Conservation (phyloP, 1,284 basidiomycete genomes). For the Boletellus deceptivus region DNA sequence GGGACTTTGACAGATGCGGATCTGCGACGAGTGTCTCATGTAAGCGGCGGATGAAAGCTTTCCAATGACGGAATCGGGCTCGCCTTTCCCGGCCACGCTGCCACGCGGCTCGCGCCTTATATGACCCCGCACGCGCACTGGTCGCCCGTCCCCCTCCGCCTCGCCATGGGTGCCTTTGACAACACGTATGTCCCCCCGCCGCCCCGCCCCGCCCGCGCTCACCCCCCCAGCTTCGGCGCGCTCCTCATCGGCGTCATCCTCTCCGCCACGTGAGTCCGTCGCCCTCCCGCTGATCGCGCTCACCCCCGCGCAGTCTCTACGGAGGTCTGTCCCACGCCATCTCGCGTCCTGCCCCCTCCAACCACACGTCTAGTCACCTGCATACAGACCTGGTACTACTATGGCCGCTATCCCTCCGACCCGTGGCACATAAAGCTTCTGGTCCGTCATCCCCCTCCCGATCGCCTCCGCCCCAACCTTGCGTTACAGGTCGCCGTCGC, state of each 20-base stretch:
- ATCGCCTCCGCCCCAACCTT: neutral
- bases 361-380: slow-evolving; percentile 45
- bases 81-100: slow-evolving; percentile 9
- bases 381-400: slow-evolving; percentile 61
- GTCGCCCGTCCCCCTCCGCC: neutral
- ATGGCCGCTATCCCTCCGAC: slow-evolving; percentile 46
- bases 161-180: slow-evolving; percentile 21
- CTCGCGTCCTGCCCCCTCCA: neutral
- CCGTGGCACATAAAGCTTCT: slow-evolving; percentile 47
- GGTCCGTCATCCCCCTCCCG: slow-evolving; percentile 26
- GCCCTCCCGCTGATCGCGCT: slow-evolving; percentile 3
- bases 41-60: slow-evolving; percentile 26
- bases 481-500: slow-evolving; percentile 46
- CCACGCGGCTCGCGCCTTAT: slow-evolving; percentile 11
- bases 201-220: neutral
- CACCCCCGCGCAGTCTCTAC: slow-evolving; percentile 40
- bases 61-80: slow-evolving; percentile 28
- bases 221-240: slow-evolving; percentile 44
- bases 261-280: slow-evolving; percentile 44
- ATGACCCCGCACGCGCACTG: slow-evolving; percentile 4
- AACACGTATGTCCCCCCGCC: slow-evolving; percentile 23
- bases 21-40: slow-evolving; percentile 21
- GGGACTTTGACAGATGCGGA: slow-evolving; percentile 17
- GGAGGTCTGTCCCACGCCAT: slow-evolving; percentile 42
- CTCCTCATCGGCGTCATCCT: slow-evolving; percentile 52